Conservation (phyloP, 345 rosid genomes). For the Syzygium oleosum region DNA sequence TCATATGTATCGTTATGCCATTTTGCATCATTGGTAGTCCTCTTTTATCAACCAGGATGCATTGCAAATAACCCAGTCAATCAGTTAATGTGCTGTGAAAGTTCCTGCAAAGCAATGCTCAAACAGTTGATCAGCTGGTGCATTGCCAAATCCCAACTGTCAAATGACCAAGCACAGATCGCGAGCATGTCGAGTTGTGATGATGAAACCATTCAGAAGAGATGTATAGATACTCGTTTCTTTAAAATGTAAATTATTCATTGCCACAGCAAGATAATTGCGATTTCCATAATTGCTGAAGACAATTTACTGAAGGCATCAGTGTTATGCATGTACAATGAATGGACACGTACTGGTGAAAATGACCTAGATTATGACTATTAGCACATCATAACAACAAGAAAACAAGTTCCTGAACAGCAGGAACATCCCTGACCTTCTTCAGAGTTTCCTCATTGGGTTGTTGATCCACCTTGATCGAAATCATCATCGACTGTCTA, state of each 20-base stretch:
- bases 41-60: not conserved
- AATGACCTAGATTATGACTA: not conserved
- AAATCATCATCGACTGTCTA: constrained; percentile 60
- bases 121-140: not conserved
- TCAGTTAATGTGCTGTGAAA: not conserved
- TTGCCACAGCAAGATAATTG: not conserved
- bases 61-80: not conserved
- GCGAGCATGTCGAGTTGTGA: not conserved
- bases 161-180: not conserved
- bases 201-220: not conserved
- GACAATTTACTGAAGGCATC: not conserved
- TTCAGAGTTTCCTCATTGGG: constrained; percentile 44
- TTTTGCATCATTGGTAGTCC: not conserved
- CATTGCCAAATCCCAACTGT: not conserved
- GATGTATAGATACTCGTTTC: not conserved
- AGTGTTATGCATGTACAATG: not conserved
- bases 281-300: not conserved
- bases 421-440: constrained; percentile 61
- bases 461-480: constrained; percentile 70
- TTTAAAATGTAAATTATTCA: not conserved
- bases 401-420: constrained; percentile 67
- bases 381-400: constrained; percentile 39
- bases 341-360: not conserved
- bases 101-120: not conserved
- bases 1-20: no score